These are phyloP conservation scores for Herpetospermum pedunculosum DNA, from an alignment of 306 rosid genomes.

Conservation along the genomic window DNA sequence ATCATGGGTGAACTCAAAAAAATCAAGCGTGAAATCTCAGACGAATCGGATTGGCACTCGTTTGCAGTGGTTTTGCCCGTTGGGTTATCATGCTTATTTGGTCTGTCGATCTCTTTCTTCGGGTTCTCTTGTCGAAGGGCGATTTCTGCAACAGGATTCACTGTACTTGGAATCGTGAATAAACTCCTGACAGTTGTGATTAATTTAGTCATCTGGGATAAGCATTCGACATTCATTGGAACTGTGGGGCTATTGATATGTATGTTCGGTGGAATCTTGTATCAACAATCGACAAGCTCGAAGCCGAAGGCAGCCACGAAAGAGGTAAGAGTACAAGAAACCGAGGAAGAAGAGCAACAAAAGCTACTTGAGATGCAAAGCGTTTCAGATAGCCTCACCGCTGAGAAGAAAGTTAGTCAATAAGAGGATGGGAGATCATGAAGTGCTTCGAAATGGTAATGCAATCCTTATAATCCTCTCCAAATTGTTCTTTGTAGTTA, in stretches of 20 bases:
- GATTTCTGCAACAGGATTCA: constrained; percentile 68
- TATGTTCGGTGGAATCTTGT: constrained; percentile 63
- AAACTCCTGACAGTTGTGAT: constrained; percentile 69
- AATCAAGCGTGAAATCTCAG: constrained; percentile 57
- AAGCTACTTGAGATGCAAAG: constrained; percentile 7
- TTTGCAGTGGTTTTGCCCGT: constrained; percentile 55
- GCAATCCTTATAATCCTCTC: not conserved
- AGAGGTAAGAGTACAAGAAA: constrained; percentile 22
- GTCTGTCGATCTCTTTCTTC: constrained; percentile 70
- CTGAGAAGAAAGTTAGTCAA: not conserved
- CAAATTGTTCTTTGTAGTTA: not conserved
- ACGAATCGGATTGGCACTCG: constrained; percentile 62
- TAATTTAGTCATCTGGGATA: constrained; percentile 68
- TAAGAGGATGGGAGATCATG: not conserved
- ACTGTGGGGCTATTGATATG: constrained; percentile 69
- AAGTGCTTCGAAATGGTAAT: constrained; percentile 1
- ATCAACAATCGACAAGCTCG: constrained; percentile 61
- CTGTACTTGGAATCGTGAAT: constrained; percentile 87
- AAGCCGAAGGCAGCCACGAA: constrained; percentile 40
- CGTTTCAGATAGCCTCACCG: not conserved
- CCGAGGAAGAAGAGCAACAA: constrained; percentile 34
- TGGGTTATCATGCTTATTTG: constrained; percentile 63
- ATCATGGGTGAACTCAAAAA: constrained; percentile 74
- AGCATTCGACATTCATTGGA: constrained; percentile 71
- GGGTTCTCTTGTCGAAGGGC: constrained; percentile 86